These are phyloP conservation scores for Boletus albobrunnescens DNA, from an alignment of 1,284 basidiomycete genomes.

Conservation along the genomic window DNA sequence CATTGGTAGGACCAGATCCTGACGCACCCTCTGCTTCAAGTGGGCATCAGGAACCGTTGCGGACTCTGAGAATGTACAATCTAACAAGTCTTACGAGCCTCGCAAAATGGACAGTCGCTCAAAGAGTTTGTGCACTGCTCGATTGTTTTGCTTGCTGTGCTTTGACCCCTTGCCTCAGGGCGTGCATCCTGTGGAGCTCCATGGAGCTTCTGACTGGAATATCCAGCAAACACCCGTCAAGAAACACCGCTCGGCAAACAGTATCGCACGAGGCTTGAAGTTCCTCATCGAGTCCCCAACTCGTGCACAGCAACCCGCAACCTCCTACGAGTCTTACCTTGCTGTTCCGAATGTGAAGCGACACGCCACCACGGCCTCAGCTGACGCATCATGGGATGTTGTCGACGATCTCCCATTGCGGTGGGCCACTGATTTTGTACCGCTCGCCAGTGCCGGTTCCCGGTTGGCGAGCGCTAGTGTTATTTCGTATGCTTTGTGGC, in stretches of 20 bases:
- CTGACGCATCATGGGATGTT: conserved; percentile 65
- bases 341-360: conserved; percentile 28
- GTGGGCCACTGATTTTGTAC: conserved; percentile 79
- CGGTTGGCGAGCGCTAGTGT: conserved; percentile 56
- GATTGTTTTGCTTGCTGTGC: conserved; percentile 1
- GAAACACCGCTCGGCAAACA: conserved; percentile 52
- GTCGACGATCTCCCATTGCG: conserved; percentile 71
- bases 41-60: conserved; percentile 48
- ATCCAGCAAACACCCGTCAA: conserved; percentile 48
- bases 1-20: conserved; percentile 60
- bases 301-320: conserved; percentile 25
- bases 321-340: conserved; percentile 36
- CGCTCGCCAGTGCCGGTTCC: conserved; percentile 63
- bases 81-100: conserved; percentile 67
- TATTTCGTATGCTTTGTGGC: conserved; percentile 64
- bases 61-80: conserved; percentile 74
- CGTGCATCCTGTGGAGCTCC: conserved; percentile 56
- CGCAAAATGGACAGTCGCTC: conserved; percentile 65
- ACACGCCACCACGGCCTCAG: conserved; percentile 32
- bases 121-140: conserved; percentile 47
- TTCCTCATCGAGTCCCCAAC: conserved; percentile 48
- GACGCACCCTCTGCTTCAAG: conserved; percentile 42
- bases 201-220: conserved; percentile 49
- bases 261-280: conserved; percentile 57
- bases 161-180: conserved; percentile 41